These are phyloP conservation scores for Cyclospora cayetanensis DNA, from an alignment of 169 alveolate genomes.

Conservation along the genomic window DNA sequence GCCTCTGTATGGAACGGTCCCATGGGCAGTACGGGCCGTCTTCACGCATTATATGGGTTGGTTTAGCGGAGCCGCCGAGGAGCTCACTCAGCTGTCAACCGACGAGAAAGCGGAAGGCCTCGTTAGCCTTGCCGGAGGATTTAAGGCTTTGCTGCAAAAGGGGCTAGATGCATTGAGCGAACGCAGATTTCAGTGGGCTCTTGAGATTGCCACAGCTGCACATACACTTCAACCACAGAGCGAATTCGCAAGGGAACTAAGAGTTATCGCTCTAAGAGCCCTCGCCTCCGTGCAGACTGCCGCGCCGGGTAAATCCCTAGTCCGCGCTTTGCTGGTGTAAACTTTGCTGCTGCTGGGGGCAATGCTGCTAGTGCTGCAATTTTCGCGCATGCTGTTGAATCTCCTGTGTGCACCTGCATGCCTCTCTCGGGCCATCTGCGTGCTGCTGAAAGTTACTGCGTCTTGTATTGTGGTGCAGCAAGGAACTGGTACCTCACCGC, in stretches of 20 bases:
- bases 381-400: neutral
- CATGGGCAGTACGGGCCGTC: constrained; percentile 62
- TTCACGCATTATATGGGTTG: constrained; percentile 72
- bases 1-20: constrained; percentile 62
- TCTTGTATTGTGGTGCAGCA: constrained; percentile 1
- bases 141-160: neutral
- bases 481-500: constrained; percentile 64
- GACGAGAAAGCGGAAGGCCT: neutral
- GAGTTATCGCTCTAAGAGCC: constrained; percentile 13
- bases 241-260: neutral
- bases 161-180: neutral
- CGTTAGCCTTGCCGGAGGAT: neutral
- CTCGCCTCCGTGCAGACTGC: constrained; percentile 57
- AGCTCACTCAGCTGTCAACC: neutral
- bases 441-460: neutral
- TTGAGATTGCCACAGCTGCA: constrained; percentile 50
- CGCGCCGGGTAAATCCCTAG: constrained; percentile 27
- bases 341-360: constrained; percentile 1
- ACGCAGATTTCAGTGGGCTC: constrained; percentile 22
- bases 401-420: too few species aligned
- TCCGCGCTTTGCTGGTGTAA: neutral
- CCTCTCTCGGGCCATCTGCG: too few species aligned
- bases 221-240: constrained; percentile 11
- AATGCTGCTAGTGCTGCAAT: neutral
- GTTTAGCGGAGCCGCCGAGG: constrained; percentile 63